These are phyloP conservation scores for Stromatinia cepivora DNA, from an alignment of 2,329 filamentous ascomycete species.

Conservation along the genomic window DNA sequence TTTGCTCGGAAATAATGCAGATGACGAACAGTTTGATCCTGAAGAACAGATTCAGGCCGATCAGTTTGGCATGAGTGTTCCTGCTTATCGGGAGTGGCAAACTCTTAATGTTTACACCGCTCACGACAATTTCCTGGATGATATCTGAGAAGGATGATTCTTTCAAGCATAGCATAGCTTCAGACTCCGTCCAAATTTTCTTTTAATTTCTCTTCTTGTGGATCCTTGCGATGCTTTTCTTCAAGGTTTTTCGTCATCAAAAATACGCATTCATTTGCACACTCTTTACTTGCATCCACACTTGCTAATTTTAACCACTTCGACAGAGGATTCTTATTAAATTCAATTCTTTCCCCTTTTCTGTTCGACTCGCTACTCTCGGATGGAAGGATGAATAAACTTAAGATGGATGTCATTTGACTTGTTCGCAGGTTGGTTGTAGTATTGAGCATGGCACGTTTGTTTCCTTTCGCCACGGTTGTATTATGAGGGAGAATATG, in stretches of 20 bases:
- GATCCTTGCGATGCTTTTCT: not conserved
- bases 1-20: not conserved
- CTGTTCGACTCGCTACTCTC: not conserved
- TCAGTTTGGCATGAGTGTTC: not conserved
- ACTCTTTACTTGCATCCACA: not conserved
- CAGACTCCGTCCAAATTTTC: not conserved
- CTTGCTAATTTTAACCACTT: not conserved
- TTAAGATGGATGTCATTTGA: not conserved
- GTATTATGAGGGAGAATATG: not conserved
- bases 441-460: not conserved
- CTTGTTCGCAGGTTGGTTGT: not conserved
- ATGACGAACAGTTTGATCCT: not conserved
- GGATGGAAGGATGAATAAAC: not conserved
- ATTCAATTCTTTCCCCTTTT: not conserved
- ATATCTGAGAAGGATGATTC: not conserved
- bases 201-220: not conserved
- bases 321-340: constrained; percentile 4
- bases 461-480: not conserved
- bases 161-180: not conserved
- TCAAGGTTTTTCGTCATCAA: not conserved
- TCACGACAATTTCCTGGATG: not conserved
- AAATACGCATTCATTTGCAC: not conserved
- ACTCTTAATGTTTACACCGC: not conserved
- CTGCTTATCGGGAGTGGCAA: not conserved
- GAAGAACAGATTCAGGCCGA: not conserved